Conservation (phyloP, 2,329 filamentous ascomycete species). For the Xylariaceae sp. region DNA sequence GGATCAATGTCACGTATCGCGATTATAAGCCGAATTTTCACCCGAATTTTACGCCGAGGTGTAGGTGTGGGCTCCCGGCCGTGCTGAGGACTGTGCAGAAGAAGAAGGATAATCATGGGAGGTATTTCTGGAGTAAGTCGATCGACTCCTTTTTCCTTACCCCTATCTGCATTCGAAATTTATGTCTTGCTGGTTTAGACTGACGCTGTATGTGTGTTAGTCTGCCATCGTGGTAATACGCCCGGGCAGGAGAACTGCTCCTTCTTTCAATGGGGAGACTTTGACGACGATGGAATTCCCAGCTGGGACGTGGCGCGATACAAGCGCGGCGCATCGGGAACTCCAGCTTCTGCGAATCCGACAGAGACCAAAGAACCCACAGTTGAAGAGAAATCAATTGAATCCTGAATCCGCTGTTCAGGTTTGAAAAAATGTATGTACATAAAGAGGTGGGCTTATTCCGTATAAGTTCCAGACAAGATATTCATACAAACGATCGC, state of each 20-base stretch:
- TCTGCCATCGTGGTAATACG: slow-evolving; percentile 74
- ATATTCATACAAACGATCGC: neutral
- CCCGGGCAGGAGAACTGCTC: slow-evolving; percentile 64
- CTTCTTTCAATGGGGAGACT: slow-evolving; percentile 81
- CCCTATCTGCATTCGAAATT: neutral
- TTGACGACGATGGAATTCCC: slow-evolving; percentile 81
- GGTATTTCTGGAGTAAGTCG: slow-evolving; percentile 70
- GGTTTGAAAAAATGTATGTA: neutral
- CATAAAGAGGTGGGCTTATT: neutral
- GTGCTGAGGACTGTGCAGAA: slow-evolving; percentile 73
- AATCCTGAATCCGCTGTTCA: neutral
- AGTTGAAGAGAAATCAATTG: neutral
- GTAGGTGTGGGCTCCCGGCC: slow-evolving; percentile 64
- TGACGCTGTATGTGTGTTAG: slow-evolving; percentile 9
- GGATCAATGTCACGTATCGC: slow-evolving; percentile 93
- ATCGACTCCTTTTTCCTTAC: neutral
- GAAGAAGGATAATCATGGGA: slow-evolving; percentile 68
- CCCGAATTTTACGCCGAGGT: slow-evolving; percentile 71
- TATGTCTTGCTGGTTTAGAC: neutral
- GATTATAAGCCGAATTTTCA: slow-evolving; percentile 75
- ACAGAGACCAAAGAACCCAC: neutral
- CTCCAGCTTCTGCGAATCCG: neutral
- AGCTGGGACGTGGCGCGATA: slow-evolving; percentile 46
- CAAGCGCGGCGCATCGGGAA: slow-evolving; percentile 6
- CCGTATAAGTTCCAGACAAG: neutral